Evolutionary conservation across 352 stramenopile genomes (phyloP).

Genomic region (Globisporangium middletonii): DNA sequence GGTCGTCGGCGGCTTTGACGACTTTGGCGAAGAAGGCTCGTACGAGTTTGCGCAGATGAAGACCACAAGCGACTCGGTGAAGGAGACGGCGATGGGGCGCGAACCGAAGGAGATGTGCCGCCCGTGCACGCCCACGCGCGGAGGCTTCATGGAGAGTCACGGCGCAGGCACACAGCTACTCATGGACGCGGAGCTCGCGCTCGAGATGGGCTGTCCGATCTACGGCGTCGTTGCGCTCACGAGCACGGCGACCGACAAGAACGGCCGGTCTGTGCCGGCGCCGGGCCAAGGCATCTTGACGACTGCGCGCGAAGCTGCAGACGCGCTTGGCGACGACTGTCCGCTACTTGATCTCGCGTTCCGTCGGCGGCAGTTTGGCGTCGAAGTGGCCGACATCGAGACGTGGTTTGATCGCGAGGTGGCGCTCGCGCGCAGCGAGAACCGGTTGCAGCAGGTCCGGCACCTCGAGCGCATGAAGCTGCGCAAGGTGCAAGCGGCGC

Average conservation of each 20-base stretch:
- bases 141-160: constrained; percentile 88
- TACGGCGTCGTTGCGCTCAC: constrained; percentile 79
- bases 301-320: constrained; percentile 54
- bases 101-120: constrained; percentile 81
- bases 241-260: constrained; percentile 88
- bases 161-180: constrained; percentile 84
- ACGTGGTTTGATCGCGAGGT: constrained; percentile 64
- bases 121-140: constrained; percentile 69
- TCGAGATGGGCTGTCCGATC: constrained; percentile 86
- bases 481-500: constrained; percentile 62
- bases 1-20: constrained; percentile 82
- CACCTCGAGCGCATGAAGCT: constrained; percentile 63
- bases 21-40: constrained; percentile 81
- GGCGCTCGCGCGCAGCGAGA: constrained; percentile 15
- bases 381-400: constrained; percentile 66
- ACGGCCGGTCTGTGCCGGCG: constrained; percentile 73
- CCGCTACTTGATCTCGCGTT: constrained; percentile 68
- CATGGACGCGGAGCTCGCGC: constrained; percentile 81
- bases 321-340: constrained; percentile 15
- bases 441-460: constrained; percentile 24
- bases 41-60: constrained; percentile 90
- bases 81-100: constrained; percentile 73
- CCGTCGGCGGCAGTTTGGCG: constrained; percentile 70
- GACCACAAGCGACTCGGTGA: constrained; percentile 79
- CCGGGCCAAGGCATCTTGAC: constrained; percentile 85